phyloP scores from a whole-genome alignment of 2,329 filamentous ascomycete species.

The Fusarium sp. region DNA sequence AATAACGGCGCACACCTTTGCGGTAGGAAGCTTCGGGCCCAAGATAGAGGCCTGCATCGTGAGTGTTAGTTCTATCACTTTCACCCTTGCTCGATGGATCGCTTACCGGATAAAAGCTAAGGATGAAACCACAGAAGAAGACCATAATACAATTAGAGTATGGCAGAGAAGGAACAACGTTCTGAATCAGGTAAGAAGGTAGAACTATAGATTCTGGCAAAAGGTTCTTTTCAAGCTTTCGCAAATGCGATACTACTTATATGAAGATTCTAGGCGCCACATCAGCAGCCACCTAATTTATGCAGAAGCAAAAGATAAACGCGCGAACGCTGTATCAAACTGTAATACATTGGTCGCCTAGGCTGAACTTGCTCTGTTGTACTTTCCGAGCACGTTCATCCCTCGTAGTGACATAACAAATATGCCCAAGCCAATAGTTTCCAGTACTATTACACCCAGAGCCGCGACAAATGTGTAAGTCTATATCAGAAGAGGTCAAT shows the following conservation, averaged over 20 bases:
- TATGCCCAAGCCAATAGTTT: neutral
- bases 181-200: too few relatives aligned
- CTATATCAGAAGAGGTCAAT: accelerated
- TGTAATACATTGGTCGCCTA: neutral
- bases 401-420: neutral
- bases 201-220: too few relatives aligned
- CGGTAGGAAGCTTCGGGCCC: neutral
- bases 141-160: neutral
- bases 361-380: conserved; percentile 2
- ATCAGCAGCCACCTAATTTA: too few relatives aligned
- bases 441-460: neutral
- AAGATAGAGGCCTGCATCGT: neutral
- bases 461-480: neutral
- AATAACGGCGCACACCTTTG: neutral
- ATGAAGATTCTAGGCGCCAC: too few relatives aligned
- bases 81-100: neutral
- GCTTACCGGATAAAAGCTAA: neutral
- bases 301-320: too few relatives aligned
- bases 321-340: too few relatives aligned
- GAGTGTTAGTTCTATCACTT: neutral
- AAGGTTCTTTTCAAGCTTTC: too few relatives aligned
- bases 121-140: neutral
- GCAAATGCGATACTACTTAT: too few relatives aligned
- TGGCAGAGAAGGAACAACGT: neutral
- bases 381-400: conserved; percentile 6